These are phyloP conservation scores for Phytophthora pseudosyringae DNA, from an alignment of 352 stramenopile species.

Conservation along the genomic window DNA sequence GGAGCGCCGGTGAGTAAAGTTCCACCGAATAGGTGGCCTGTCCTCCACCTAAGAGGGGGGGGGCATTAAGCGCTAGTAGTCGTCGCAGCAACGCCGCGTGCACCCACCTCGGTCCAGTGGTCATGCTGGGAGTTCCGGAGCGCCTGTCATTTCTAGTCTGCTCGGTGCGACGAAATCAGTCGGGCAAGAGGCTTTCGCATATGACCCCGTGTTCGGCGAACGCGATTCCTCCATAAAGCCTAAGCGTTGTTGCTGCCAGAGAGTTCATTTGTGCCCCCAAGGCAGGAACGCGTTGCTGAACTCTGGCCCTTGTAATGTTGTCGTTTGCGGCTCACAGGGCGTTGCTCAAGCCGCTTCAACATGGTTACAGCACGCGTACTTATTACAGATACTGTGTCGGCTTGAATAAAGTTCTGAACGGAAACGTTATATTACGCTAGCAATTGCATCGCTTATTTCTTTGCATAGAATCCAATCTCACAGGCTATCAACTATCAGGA, in stretches of 20 bases:
- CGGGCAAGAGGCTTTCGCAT: constrained; percentile 7
- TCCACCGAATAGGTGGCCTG: constrained; percentile 4
- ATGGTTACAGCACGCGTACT: too few species aligned
- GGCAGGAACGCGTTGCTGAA: constrained; percentile 15
- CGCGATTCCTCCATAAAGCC: constrained; percentile 17
- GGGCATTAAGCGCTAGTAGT: not conserved
- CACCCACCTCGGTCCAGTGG: constrained; percentile 27
- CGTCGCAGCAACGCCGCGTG: constrained; percentile 8
- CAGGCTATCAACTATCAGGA: too few species aligned
- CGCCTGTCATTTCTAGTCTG: constrained; percentile 14
- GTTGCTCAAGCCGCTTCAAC: too few species aligned
- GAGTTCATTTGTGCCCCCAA: not conserved
- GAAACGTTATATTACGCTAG: too few species aligned
- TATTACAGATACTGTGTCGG: too few species aligned
- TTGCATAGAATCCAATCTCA: too few species aligned
- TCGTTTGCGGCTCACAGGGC: not conserved
- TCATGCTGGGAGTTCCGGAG: constrained; percentile 7
- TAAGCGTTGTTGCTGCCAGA: constrained; percentile 17
- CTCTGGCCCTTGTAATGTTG: constrained; percentile 18
- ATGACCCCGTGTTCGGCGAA: constrained; percentile 23
- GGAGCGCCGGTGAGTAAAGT: too few species aligned
- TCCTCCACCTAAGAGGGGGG: constrained; percentile 3
- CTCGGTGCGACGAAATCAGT: constrained; percentile 33
- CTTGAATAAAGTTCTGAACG: too few species aligned
- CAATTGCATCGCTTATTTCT: too few species aligned